Conservation (phyloP, 129 eudicot species). For the Ambrosia trifida region DNA sequence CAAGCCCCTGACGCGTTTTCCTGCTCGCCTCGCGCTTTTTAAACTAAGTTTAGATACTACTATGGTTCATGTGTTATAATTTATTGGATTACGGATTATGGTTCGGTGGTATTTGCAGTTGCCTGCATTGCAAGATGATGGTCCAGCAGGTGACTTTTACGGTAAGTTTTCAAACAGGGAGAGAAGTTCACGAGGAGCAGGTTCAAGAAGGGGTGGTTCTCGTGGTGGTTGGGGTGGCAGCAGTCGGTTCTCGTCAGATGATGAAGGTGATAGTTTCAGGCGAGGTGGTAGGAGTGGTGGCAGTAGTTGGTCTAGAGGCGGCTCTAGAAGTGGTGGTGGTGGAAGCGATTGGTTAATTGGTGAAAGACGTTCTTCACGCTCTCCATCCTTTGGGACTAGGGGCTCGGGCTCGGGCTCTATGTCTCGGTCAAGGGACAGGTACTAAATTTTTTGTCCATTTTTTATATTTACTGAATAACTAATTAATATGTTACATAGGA, state of each 20-base stretch:
- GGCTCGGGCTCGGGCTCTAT: conserved; percentile 25
- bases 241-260: conserved; percentile 47
- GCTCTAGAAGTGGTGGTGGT: conserved; percentile 43
- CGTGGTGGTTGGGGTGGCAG: conserved; percentile 51
- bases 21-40: too few species aligned
- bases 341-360: conserved; percentile 82
- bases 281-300: conserved; percentile 70
- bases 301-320: conserved; percentile 60
- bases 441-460: conserved; percentile 4
- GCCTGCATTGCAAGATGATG: conserved; percentile 93
- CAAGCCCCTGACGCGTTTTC: too few species aligned
- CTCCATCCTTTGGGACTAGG: conserved; percentile 61
- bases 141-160: conserved; percentile 74
- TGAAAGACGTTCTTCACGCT: conserved; percentile 60
- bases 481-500: background rate
- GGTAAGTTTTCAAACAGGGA: conserved; percentile 78
- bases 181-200: conserved; percentile 65
- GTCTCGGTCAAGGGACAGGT: conserved; percentile 42
- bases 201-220: conserved; percentile 56
- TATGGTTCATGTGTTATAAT: background rate
- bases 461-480: background rate
- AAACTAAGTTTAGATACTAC: too few species aligned
- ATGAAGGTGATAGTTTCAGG: conserved; percentile 49
- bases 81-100: conserved; percentile 1
- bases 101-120: conserved; percentile 47